Evolutionary conservation across 306 rosid genomes (phyloP), one percentile per base, ranked within the genome.

Genomic region (Gynostemma pentaphyllum): DNA sequence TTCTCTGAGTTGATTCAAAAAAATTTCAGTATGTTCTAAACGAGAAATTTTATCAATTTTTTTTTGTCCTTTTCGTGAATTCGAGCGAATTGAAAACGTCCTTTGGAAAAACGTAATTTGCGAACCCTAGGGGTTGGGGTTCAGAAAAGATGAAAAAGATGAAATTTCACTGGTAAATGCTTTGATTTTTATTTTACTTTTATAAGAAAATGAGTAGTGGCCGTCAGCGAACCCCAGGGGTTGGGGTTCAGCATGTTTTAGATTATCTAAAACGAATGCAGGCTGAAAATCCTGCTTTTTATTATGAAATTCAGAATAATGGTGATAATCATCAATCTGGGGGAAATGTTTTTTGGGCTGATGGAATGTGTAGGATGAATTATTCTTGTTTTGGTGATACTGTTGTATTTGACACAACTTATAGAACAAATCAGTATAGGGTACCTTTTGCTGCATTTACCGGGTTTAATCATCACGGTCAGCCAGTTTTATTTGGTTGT

Each of bases 401-500:
- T 45, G 84, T 87, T 65, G 71, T 78, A 50, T 85, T 90, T 9
- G 94, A 90, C 76, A 78, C 97, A 28, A 70, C 84, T 23, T 87
- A 74, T 53, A 84, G 78, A 77, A 73, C 75, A 39, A 75, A 78
- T 39, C 79, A 70, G 27, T 85, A 68, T 47, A 74, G 76, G 69
- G 75, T 83, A 1, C 96, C 96, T 24, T 79, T 89, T 76, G 87
- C 87, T 44, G 69, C 85, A 27, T 83, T 89, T 57, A 47, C 85
- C 4, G 96, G 96, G 61, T 76, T 85, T 59, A 85, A 89, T 75
- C 90, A 89, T 71, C 96, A 89, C 68, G 95, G 88, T 9, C 94
- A 81, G 66, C 83, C 90, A 3, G 83, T 89, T 57, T 73, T 85
- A 70, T 83, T 85, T 75, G 96, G 95, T 42, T 89, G 95, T 62